phyloP scores from a whole-genome alignment of 202 grass and related monocot genomes.

The Carex arenaria region DNA sequence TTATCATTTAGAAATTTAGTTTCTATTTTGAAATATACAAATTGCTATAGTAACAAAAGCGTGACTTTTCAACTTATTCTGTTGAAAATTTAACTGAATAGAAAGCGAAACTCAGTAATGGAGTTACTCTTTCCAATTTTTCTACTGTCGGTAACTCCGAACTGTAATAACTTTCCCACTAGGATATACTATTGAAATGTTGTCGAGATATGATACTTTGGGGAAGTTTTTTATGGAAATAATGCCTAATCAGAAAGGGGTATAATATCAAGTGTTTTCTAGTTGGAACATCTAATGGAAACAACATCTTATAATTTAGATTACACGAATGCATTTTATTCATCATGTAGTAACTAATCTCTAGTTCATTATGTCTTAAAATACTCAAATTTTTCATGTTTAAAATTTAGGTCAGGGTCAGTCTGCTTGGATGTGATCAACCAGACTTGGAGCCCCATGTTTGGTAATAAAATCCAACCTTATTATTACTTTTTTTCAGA shows the following conservation, averaged over 20 bases:
- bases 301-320: background rate
- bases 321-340: background rate
- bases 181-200: background rate
- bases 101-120: background rate
- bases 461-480: slow-evolving; percentile 40
- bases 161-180: background rate
- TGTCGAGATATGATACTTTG: background rate
- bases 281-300: background rate
- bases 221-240: background rate
- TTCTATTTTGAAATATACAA: background rate
- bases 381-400: background rate
- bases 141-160: background rate
- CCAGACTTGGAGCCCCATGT: slow-evolving; percentile 74
- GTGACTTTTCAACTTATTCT: background rate
- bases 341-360: background rate
- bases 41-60: background rate
- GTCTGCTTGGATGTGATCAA: slow-evolving; percentile 70
- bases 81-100: background rate
- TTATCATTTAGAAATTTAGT: background rate
- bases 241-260: background rate
- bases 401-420: slow-evolving; percentile 44
- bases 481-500: background rate
- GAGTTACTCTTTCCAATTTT: background rate
- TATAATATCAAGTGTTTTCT: background rate
- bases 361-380: background rate